Conservation (phyloP, 345 rosid species). For the Gynandropsis gynandra region DNA sequence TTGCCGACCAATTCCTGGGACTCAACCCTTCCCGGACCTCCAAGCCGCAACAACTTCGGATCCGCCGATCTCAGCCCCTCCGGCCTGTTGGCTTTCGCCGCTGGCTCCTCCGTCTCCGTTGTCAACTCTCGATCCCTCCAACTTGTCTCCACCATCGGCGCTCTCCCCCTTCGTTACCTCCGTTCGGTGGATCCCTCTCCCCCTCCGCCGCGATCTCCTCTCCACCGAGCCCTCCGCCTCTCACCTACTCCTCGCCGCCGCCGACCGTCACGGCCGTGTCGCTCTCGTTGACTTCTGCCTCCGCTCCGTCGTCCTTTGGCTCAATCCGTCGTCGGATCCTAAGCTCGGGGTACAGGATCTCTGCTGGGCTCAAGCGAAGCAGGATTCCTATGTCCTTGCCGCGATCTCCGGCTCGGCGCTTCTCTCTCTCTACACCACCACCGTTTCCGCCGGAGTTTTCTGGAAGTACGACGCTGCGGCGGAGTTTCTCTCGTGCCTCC, state of each 20-base stretch:
- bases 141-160: constrained; percentile 53
- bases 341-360: constrained; percentile 82
- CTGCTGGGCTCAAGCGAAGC: constrained; percentile 62
- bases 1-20: constrained; percentile 43
- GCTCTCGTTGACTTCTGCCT: constrained; percentile 72
- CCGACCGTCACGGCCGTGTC: constrained; percentile 92
- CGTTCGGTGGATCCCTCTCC: constrained; percentile 78
- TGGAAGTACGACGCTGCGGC: constrained; percentile 80
- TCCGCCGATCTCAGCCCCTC: constrained; percentile 68
- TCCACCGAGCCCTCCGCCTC: constrained; percentile 69
- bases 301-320: constrained; percentile 53
- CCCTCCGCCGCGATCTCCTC: constrained; percentile 72
- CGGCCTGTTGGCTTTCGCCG: constrained; percentile 77
- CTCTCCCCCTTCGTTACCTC: constrained; percentile 80
- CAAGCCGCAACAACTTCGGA: constrained; percentile 87
- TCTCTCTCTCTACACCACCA: constrained; percentile 47
- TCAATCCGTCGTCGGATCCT: constrained; percentile 42
- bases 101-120: constrained; percentile 76
- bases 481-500: constrained; percentile 69
- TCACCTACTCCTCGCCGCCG: constrained; percentile 75
- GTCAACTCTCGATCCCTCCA: constrained; percentile 82
- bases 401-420: constrained; percentile 65
- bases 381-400: constrained; percentile 53
- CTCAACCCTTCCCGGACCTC: constrained; percentile 84
- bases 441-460: constrained; percentile 31